Conservation (phyloP, 306 rosid species). For the Vigna trinervia region DNA sequence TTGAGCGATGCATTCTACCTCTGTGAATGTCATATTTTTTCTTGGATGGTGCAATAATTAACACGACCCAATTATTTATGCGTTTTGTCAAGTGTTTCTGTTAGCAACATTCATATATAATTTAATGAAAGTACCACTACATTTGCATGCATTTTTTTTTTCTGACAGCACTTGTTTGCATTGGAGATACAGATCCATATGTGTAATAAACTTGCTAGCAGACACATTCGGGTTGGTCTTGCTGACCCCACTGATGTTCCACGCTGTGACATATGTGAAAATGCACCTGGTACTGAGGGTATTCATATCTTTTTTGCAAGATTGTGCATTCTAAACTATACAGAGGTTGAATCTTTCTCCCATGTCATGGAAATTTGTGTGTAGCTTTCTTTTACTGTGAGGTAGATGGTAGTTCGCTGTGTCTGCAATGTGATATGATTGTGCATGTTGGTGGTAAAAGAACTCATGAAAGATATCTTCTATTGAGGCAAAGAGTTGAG, state of each 20-base stretch:
- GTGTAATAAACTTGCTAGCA: constrained; percentile 82
- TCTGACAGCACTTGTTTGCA: constrained; percentile 8
- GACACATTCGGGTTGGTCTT: constrained; percentile 75
- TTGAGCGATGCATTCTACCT: not conserved
- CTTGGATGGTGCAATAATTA: not conserved
- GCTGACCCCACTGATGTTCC: constrained; percentile 72
- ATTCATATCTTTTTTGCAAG: not conserved
- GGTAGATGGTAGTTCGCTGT: constrained; percentile 78
- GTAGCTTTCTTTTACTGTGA: constrained; percentile 86
- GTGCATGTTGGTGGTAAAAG: constrained; percentile 84
- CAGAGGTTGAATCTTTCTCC: constrained; percentile 21
- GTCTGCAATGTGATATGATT: constrained; percentile 79
- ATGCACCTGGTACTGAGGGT: constrained; percentile 64
- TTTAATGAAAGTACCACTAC: constrained; percentile 8
- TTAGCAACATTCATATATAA: not conserved
- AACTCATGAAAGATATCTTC: constrained; percentile 69
- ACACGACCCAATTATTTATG: constrained; percentile 24
- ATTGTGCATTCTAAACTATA: constrained; percentile 35
- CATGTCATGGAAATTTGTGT: constrained; percentile 37
- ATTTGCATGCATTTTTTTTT: constrained; percentile 27
- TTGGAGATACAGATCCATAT: constrained; percentile 65
- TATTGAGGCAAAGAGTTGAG: constrained; percentile 66
- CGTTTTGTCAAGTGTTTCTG: not conserved
- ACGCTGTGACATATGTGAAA: constrained; percentile 79
- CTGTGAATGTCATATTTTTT: not conserved